A percentile compares a stretch with the other conserved stretches of the same genome.
These are phyloP conservation scores for Silene vulgaris DNA, from an alignment of 179 eudicot genomes.

Conservation along the genomic window DNA sequence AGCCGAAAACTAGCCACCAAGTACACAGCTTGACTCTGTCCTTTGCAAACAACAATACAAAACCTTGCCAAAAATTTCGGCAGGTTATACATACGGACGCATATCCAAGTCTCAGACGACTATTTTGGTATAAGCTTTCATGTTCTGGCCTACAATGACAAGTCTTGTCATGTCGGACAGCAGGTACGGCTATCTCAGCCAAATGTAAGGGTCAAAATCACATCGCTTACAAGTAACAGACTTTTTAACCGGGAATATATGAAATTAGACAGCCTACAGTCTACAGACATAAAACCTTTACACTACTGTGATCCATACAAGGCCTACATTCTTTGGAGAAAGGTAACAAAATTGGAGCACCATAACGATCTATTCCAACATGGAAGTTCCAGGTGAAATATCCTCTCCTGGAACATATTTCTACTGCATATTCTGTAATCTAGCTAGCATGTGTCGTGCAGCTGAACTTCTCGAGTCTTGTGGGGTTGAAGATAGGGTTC, in stretches of 20 bases:
- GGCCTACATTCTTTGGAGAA: not conserved
- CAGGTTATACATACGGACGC: too few relatives aligned
- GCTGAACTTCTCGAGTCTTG: conserved; percentile 56
- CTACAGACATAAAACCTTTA: not conserved
- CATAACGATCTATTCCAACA: not conserved
- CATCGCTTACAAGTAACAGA: not conserved
- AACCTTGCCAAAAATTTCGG: too few relatives aligned
- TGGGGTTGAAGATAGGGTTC: conserved; percentile 31
- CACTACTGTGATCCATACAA: too few relatives aligned
- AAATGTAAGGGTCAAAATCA: not conserved
- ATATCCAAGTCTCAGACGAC: too few relatives aligned
- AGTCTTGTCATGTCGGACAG: not conserved
- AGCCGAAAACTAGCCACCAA: too few relatives aligned
- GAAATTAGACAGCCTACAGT: not conserved
- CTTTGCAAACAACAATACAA: too few relatives aligned
- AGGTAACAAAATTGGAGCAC: not conserved
- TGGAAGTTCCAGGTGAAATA: not conserved
- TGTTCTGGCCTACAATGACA: not conserved
- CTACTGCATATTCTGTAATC: conserved; percentile 32
- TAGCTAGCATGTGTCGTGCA: conserved; percentile 39
- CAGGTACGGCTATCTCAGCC: too few relatives aligned
- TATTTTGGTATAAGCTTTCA: too few relatives aligned
- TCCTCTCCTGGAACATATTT: not conserved
- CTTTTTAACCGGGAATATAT: not conserved
- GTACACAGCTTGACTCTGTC: too few relatives aligned